Evolutionary conservation across 768 basidiomycete species (phyloP).

Genomic region (Mycena metata): DNA sequence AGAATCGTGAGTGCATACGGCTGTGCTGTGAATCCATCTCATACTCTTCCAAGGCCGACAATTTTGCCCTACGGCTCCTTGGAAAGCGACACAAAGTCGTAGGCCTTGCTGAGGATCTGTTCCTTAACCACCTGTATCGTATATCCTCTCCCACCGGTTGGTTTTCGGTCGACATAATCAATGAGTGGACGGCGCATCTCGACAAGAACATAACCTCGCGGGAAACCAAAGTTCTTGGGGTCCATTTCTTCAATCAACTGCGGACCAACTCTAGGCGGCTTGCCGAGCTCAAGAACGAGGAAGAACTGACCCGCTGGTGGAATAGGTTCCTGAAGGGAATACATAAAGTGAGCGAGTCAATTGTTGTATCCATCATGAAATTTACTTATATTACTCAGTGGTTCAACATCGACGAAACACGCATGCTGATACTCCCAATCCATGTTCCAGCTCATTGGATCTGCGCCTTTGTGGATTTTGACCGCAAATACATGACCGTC

Average conservation of each 20-base stretch:
- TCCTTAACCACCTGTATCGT: neutral
- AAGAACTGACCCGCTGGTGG: neutral
- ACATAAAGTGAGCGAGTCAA: neutral
- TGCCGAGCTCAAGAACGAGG: neutral
- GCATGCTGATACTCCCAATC: neutral
- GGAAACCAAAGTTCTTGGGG: neutral
- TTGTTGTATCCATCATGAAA: neutral
- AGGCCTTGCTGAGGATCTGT: neutral
- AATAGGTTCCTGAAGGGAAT: neutral
- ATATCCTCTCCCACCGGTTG: neutral
- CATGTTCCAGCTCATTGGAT: slow-evolving; percentile 10
- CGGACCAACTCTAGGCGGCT: neutral
- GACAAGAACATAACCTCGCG: neutral
- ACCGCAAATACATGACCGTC: neutral
- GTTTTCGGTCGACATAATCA: neutral
- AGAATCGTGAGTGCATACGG: neutral
- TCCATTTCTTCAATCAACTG: neutral
- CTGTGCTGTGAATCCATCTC: too few species aligned
- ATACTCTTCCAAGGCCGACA: slow-evolving; percentile 1
- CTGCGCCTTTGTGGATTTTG: slow-evolving; percentile 17
- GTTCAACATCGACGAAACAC: slow-evolving; percentile 13
- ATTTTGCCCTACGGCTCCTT: neutral
- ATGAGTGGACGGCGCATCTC: slow-evolving; percentile 10
- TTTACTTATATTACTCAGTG: neutral
- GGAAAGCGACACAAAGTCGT: neutral